Base-by-base conservation (phyloP, 2,329 filamentous ascomycete genomes). In the Trichoderma asperellum region DNA sequence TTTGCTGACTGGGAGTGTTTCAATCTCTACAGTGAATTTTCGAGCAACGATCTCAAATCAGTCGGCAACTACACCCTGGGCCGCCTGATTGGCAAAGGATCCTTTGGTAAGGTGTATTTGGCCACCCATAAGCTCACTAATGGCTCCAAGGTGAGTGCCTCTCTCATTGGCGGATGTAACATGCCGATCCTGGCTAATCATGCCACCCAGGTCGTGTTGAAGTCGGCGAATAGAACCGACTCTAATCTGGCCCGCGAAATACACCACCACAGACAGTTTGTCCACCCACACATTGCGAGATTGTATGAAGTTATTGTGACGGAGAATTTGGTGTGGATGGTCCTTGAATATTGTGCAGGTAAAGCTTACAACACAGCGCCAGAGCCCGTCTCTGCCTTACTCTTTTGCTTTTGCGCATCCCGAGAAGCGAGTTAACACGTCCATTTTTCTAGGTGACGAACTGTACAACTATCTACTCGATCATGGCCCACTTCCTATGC, bases 221-320 rank as follows among this genome's bases (percentile, higher is more conserved):
- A 99, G 82, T 97, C 94, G 71, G 96, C 96, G 72, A 95, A 96
- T 79, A 97, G 97, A 80, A 91, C 94, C 78, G 96, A 99, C 80
- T 89, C 93, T 67, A 99, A 99, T 79, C 90, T 99, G 60, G 95
- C 95, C 18, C 92, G 96, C 75, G 96, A 99, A 80, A 99, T 99
- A 75, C 96, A 99, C 80, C 96, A 99, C 79, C 96, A 99, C 79
- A 92, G 96, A 74, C 96, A 99, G 81, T 97, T 99, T 81, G 87
- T 97, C 73, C 96, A 99, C 77, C 96, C 96, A 27, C 96, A 99
- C 81, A 99, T 99, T 75, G 94, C 96, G 57, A 89, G 96, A 62
- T 85, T 99, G 27, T 98, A 99, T 84, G 96, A 99, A 83, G 95
- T 99, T 70, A 97, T 99, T 75, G 94, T 99, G 72, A 99, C 96